Conservation (phyloP, 73 alveolate species). For the Vitrella brassicaformis region DNA sequence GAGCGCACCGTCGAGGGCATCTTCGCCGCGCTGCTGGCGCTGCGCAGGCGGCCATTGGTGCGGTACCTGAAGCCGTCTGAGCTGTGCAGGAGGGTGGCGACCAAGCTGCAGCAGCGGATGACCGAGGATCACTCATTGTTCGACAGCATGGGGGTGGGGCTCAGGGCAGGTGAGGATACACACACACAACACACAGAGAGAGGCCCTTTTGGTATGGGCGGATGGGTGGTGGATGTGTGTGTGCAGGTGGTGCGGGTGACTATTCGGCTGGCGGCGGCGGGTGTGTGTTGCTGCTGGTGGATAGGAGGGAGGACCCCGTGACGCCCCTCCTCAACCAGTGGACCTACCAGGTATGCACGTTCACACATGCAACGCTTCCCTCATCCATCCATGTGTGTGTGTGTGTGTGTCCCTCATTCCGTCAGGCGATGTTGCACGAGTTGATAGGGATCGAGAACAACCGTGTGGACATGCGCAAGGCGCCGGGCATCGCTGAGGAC, state of each 20-base stretch:
- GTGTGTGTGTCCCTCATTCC: background rate
- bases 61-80: slow-evolving; percentile 37
- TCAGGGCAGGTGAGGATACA: background rate
- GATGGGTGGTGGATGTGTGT: background rate
- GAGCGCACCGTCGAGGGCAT: slow-evolving; percentile 48
- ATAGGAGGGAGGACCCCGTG: slow-evolving; percentile 97
- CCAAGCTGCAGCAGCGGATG: slow-evolving; percentile 10
- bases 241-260: background rate
- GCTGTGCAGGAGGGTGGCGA: background rate
- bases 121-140: slow-evolving; percentile 1
- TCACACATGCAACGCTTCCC: background rate
- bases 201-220: too few relatives aligned
- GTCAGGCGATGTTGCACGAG: slow-evolving; percentile 96
- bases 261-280: background rate
- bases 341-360: slow-evolving; percentile 66
- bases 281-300: slow-evolving; percentile 57
- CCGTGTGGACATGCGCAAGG: slow-evolving; percentile 62
- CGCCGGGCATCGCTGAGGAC: slow-evolving; percentile 21
- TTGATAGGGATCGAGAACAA: slow-evolving; percentile 83
- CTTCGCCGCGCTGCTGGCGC: slow-evolving; percentile 29
- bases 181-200: background rate
- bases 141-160: background rate
- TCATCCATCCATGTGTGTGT: background rate
- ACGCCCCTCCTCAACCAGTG: slow-evolving; percentile 95
- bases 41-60: slow-evolving; percentile 41